Evolutionary conservation across 2,329 filamentous ascomycete genomes (phyloP).

Genomic region (Beauveria rudraprayagi): DNA sequence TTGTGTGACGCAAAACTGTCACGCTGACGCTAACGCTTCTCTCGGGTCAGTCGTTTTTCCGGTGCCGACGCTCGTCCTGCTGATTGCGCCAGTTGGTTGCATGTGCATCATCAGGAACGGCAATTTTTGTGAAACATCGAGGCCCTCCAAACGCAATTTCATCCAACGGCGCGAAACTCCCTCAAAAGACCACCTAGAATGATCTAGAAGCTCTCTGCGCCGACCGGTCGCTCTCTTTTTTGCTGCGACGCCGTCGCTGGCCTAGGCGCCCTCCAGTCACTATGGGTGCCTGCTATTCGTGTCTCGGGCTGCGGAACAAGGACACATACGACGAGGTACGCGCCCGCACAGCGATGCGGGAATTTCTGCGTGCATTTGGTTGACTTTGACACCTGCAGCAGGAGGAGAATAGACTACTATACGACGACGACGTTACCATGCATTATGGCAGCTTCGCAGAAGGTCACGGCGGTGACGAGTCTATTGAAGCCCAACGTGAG

Average conservation of each 20-base stretch:
- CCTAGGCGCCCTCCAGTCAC: not conserved
- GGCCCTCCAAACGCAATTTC: not conserved
- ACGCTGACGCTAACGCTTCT: too few species aligned
- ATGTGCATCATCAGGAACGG: not conserved
- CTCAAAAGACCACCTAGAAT: not conserved
- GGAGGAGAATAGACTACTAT: conserved; percentile 50
- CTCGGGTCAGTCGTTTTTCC: not conserved
- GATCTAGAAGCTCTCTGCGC: not conserved
- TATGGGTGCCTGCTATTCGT: conserved; percentile 57
- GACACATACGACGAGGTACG: conserved; percentile 49
- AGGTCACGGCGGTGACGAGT: conserved; percentile 46
- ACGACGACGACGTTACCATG: conserved; percentile 50
- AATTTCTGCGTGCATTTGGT: not conserved
- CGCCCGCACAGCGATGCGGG: not conserved
- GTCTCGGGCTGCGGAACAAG: conserved; percentile 43
- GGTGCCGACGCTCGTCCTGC: not conserved
- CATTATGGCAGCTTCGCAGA: conserved; percentile 59
- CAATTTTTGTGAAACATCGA: conserved; percentile 4
- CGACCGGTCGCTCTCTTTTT: not conserved
- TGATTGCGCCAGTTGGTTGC: not conserved
- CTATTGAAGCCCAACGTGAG: conserved; percentile 55
- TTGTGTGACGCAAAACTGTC: too few species aligned
- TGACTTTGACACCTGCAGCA: conserved; percentile 28
- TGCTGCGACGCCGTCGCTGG: not conserved
- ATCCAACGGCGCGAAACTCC: not conserved